Evolutionary conservation across 768 basidiomycete species (phyloP), one percentile per base, ranked within the genome.

Genomic region (Amanita pseudoporphyria): DNA sequence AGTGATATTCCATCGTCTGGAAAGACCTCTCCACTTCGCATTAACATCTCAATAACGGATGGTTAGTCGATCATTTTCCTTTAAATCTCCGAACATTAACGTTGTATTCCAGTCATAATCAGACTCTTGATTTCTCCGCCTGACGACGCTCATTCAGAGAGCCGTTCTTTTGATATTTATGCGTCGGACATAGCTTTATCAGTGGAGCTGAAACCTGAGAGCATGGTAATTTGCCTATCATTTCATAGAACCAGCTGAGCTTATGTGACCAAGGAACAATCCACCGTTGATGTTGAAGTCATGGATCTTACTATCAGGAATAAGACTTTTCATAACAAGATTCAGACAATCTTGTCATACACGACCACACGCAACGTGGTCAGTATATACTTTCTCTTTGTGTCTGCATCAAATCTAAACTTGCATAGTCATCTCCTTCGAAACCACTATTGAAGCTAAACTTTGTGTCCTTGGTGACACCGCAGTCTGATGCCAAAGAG

Each of bases 401-500:
- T 40, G 31, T 13, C n/a, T 32, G 24, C n/a, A 28, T 18, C 13
- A 21, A 3, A 16, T 19, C 39, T 21, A 50, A 6, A 14, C 12
- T 24, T 14, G 10, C 48, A 24, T 52, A 84, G 81, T 64, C 66
- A 2, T 67, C 68, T 1, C 52, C 67, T 14, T 64, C 77, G 9
- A 73, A 67, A 45, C 72, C 82, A 2, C 61, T 81, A 19, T 44
- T 88, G 41, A 80, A 82, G 51, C 62, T 85, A 14, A 73, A 77
- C n/a, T 79, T 92, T 58, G 72, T 73, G 9, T 91, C 92, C 0
- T 59, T 79, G 2, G 64, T 72, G 2, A 68, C 82, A 10, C 73
- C 81, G 2, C 78, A 74, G 49, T 76, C 81, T 0, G 71, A 69
- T 1, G 71, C 77, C n/a, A 94, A 95, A 67, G 87, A 92, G 62